Evolutionary conservation across 352 stramenopile genomes (phyloP).

Genomic region (Phytophthora podocarpi): DNA sequence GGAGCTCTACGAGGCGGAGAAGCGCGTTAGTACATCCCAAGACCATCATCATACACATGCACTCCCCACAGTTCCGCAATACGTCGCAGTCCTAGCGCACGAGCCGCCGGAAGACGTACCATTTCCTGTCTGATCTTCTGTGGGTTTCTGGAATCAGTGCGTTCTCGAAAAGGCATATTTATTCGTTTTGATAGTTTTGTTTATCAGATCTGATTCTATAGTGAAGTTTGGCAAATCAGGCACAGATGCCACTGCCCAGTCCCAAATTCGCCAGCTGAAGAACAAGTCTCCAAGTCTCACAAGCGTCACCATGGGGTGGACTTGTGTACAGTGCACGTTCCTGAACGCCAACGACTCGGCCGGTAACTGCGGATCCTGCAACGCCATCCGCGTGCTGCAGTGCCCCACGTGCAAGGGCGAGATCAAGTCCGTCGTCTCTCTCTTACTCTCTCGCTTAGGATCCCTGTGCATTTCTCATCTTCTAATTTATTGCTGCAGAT

Average conservation of each 20-base stretch:
- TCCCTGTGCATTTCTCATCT: conserved; percentile 8
- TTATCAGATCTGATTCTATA: conserved; percentile 23
- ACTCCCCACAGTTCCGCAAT: background rate
- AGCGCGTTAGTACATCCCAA: conserved; percentile 3
- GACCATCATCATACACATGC: background rate
- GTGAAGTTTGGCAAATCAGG: conserved; percentile 7
- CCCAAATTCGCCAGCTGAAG: conserved; percentile 20
- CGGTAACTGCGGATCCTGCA: conserved; percentile 46
- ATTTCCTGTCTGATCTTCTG: conserved; percentile 28
- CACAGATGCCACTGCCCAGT: conserved; percentile 1
- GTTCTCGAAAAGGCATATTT: no score
- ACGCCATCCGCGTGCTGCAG: conserved; percentile 42
- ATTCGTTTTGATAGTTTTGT: no score
- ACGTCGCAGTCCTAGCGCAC: background rate
- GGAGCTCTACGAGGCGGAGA: conserved; percentile 27
- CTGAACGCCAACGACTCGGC: conserved; percentile 43
- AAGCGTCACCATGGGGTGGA: conserved; percentile 36
- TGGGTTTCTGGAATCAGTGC: conserved; percentile 14
- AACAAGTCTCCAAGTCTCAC: no score
- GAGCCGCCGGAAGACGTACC: conserved; percentile 13
- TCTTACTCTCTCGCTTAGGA: background rate
- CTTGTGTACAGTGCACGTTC: conserved; percentile 51
- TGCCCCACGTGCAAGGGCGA: conserved; percentile 45
- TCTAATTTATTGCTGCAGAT: conserved; percentile 18
- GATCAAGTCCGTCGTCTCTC: conserved; percentile 28